phyloP scores from a whole-genome alignment of 2,329 filamentous ascomycete species.

The Metarhizium robertsii region DNA sequence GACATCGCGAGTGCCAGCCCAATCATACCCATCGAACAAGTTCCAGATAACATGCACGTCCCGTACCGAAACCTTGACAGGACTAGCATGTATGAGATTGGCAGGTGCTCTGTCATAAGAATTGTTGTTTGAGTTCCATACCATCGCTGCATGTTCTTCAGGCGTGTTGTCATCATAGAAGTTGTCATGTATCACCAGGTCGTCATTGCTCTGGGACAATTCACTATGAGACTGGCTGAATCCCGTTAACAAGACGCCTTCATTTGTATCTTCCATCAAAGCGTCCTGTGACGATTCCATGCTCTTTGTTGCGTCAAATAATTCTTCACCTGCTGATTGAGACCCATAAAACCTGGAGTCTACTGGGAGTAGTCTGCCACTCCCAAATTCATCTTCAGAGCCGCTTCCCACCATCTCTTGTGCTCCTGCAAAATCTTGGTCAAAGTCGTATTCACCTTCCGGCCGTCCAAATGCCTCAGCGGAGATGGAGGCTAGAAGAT shows the following conservation, averaged over 20 bases:
- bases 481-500: constrained; percentile 84
- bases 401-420: constrained; percentile 35
- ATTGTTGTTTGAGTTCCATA: constrained; percentile 73
- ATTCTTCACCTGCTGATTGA: constrained; percentile 31
- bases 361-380: constrained; percentile 25
- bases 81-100: constrained; percentile 52
- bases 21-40: constrained; percentile 95
- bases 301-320: constrained; percentile 37
- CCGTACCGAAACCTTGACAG: constrained; percentile 67
- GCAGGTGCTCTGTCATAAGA: constrained; percentile 60
- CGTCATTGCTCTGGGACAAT: constrained; percentile 43
- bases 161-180: constrained; percentile 60
- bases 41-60: constrained; percentile 97
- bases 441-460: constrained; percentile 53
- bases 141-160: constrained; percentile 56
- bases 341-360: constrained; percentile 40
- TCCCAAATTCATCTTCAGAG: constrained; percentile 20
- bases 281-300: constrained; percentile 19
- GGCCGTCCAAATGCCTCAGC: constrained; percentile 67
- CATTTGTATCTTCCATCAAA: constrained; percentile 25
- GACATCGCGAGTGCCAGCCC: constrained; percentile 75
- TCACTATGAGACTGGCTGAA: constrained; percentile 18
- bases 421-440: constrained; percentile 51
- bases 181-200: constrained; percentile 67
- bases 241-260: constrained; percentile 26